Evolutionary conservation across 768 basidiomycete genomes (phyloP), one percentile per base, ranked within the genome.

Genomic region (Lactifluus subvellereus): DNA sequence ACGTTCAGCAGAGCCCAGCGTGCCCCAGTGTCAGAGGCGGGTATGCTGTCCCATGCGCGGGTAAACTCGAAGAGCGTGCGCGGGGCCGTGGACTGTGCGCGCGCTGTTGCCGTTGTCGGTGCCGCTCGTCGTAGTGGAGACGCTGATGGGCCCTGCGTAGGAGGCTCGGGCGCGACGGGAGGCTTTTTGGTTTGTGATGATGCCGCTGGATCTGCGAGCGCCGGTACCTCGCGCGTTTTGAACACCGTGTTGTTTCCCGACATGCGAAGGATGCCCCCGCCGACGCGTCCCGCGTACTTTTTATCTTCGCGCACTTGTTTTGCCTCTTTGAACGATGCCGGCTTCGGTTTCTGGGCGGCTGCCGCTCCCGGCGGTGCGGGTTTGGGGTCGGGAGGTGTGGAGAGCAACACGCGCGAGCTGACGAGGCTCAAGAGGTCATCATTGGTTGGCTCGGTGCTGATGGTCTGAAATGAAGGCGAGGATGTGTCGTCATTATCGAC

Each of bases 241-340:
- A 91, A 81, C 10, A 90, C 72, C 2, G 81, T 86, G 49, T 79
- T 82, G 18, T 81, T 75, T 1, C 89, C 90, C 13, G 83, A 79
- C 3, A 78, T 74, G 32, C 84, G 81, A 74, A 92, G 89, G 55
- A 92, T 87, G 0, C 89, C 89, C 8, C 88, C 89, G 0, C 87
- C 84, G 3, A 84, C 80, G 45, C 77, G 77, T 59, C 75, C 18
- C 67, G 74, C 62, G 59, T 61, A 56, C 13, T 73, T 73, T 51
- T 73, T 73, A 49, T 58, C 76, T 14, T 84, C 80, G 32, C 87
- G 82, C 0, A 77, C 77, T 57, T 80, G 76, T 68, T 85, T 87
- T 6, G 81, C 85, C 32, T 85, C 82, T 63, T 77, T 73, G 72
- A 88, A 88, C 2, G 82, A 78, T 6, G 70, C 37, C 2, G 71